A percentile compares a stretch with the other conserved stretches of the same genome.
Conservation (phyloP, 345 rosid genomes). For the Arabidopsis suecica region DNA sequence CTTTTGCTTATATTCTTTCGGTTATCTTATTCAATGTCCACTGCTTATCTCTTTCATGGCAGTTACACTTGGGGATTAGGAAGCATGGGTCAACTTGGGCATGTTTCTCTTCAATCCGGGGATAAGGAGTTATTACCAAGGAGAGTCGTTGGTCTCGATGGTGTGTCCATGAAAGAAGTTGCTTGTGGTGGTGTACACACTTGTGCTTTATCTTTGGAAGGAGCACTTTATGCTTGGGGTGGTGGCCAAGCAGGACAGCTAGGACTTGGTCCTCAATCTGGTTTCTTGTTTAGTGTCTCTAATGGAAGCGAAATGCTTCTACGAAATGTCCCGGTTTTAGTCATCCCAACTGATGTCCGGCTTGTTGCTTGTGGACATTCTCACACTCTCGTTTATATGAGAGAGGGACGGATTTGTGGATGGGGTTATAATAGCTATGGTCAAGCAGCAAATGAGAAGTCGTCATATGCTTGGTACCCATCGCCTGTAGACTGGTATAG, state of each 20-base stretch:
- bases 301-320: conserved; percentile 63
- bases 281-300: conserved; percentile 68
- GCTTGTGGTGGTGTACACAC: conserved; percentile 96
- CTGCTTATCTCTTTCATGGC: conserved; percentile 42
- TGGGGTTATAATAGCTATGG: conserved; percentile 99
- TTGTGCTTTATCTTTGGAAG: conserved; percentile 75
- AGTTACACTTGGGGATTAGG: conserved; percentile 99
- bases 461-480: conserved; percentile 92
- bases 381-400: conserved; percentile 75
- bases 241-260: conserved; percentile 91
- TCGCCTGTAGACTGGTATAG: conserved; percentile 96
- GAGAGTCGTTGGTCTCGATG: conserved; percentile 86
- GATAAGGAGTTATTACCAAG: conserved; percentile 93
- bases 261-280: conserved; percentile 86
- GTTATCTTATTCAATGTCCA: conserved; percentile 41
- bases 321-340: conserved; percentile 76
- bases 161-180: conserved; percentile 63
- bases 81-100: conserved; percentile 94
- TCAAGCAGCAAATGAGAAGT: conserved; percentile 91
- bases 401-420: conserved; percentile 85
- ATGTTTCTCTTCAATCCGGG: conserved; percentile 84
- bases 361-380: conserved; percentile 97
- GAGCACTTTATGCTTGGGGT: conserved; percentile 98
- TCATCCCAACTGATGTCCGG: conserved; percentile 67
- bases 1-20: conserved; percentile 42